These are phyloP conservation scores for Pestalotiopsis sp. DNA, from an alignment of 2,329 filamentous ascomycete species.

Conservation along the genomic window DNA sequence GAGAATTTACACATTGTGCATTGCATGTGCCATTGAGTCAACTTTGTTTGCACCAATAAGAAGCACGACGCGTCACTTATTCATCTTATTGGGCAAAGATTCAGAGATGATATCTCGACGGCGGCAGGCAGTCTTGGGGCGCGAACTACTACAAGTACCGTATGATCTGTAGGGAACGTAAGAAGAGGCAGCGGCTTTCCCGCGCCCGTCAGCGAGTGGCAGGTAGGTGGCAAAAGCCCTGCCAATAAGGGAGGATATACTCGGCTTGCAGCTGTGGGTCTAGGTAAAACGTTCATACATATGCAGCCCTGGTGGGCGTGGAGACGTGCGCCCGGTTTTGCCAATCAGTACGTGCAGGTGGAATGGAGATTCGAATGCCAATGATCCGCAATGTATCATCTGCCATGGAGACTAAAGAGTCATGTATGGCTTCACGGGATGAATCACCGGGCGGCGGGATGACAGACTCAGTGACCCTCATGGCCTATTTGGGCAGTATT, in stretches of 20 bases:
- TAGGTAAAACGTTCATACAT: not conserved
- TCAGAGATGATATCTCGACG: not conserved
- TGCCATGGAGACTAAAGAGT: not conserved
- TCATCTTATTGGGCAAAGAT: not conserved
- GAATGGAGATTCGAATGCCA: not conserved
- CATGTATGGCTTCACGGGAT: not conserved
- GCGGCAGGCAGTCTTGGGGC: not conserved
- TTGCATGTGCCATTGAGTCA: no score
- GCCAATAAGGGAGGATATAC: slow-evolving; percentile 8
- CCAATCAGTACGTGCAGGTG: not conserved
- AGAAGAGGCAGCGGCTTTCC: not conserved
- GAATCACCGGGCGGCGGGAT: not conserved
- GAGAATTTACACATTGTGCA: no score
- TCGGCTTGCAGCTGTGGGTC: not conserved
- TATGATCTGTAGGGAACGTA: not conserved
- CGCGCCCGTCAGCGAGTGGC: not conserved
- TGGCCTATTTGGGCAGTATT: not conserved
- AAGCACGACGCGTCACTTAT: not conserved
- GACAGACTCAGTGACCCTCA: not conserved
- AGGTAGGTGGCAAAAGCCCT: not conserved
- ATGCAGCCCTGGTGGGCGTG: slow-evolving; percentile 5
- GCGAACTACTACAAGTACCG: not conserved
- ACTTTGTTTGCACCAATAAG: not conserved
- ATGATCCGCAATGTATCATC: not conserved
- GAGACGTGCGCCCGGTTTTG: no score